Evolutionary conservation across 2,329 filamentous ascomycete species (phyloP).

Genomic region (Curvularia sp.): DNA sequence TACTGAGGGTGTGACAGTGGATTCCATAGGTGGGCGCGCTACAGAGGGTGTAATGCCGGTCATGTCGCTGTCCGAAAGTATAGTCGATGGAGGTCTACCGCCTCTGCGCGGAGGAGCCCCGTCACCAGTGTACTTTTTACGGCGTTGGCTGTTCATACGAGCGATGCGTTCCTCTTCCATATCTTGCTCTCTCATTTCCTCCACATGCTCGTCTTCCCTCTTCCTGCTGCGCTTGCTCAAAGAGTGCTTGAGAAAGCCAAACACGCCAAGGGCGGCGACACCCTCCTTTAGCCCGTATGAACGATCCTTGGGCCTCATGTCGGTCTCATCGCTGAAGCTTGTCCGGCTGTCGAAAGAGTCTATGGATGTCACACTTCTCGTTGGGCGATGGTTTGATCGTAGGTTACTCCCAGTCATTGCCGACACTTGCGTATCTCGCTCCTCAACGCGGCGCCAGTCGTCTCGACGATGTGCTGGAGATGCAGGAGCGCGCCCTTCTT

Average conservation of each 20-base stretch:
- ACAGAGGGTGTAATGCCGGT: slow-evolving; percentile 55
- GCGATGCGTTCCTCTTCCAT: slow-evolving; percentile 61
- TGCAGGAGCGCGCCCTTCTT: slow-evolving; percentile 61
- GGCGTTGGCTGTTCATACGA: slow-evolving; percentile 61
- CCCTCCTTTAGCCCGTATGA: slow-evolving; percentile 51
- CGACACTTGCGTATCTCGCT: slow-evolving; percentile 45
- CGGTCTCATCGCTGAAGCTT: slow-evolving; percentile 46
- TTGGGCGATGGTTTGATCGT: slow-evolving; percentile 38
- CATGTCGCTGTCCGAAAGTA: slow-evolving; percentile 54
- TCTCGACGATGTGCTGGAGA: slow-evolving; percentile 51
- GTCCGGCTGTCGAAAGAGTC: slow-evolving; percentile 52
- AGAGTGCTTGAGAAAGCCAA: slow-evolving; percentile 53
- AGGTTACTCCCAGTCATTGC: slow-evolving; percentile 58
- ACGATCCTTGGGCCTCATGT: slow-evolving; percentile 29
- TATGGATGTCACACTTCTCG: slow-evolving; percentile 49
- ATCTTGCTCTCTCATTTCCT: slow-evolving; percentile 59
- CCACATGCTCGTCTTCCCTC: slow-evolving; percentile 67
- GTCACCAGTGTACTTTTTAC: slow-evolving; percentile 72
- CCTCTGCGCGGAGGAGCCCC: slow-evolving; percentile 52
- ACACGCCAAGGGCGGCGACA: slow-evolving; percentile 57
- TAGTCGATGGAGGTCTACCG: slow-evolving; percentile 46
- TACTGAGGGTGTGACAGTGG: slow-evolving; percentile 39
- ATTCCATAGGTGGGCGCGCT: slow-evolving; percentile 45
- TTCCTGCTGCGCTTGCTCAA: slow-evolving; percentile 61
- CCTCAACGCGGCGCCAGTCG: slow-evolving; percentile 49